Evolutionary conservation across 306 rosid species (phyloP), one percentile per base, ranked within the genome.

Genomic region (Geum urbanum): DNA sequence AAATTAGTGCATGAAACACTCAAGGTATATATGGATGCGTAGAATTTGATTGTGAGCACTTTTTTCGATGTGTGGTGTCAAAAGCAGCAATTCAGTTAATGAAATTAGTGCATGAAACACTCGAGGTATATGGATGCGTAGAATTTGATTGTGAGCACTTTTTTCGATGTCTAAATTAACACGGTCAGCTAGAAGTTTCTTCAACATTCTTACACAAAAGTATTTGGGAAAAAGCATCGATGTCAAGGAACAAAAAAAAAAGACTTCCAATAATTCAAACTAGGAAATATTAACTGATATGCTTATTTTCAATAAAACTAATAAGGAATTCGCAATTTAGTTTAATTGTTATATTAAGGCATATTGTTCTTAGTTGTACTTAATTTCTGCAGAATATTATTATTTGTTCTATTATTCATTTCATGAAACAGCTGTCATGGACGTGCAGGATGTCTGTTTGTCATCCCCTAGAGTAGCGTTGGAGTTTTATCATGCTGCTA

Each of bases 391-490:
- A 5, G 5, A n/a, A 60, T 37, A 39, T 16, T 62, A 62, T 15
- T 41, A 62, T 40, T 3, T 62, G 32, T 62, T n/a, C 11, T 19
- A 63, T 63, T 44, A 20, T 65, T 22, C 16, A 9, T 47, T 47
- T 9, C 13, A 46, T n/a, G 19, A 32, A 19, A 14, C 55, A 46
- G 63, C 70, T 74, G 71, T 74, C 62, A 66, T 72, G 75, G 50
- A 45, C 63, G 37, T 85, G 70, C 87, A 94, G 97, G 97, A 85
- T 79, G 87, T 88, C 72, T 94, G 98, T 76, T 67, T 88, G 82
- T 94, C 98, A 72, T 88, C 98, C 75, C 78, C 91, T 46, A 84
- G 89, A 84, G 97, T 94, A 24, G 97, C 98, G 75, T 80, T 90
- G 81, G 96, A 90, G 70, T 88, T 94, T 82, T 94, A 94, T 77